A percentile compares a stretch with the other conserved stretches of the same genome.
Evolutionary conservation across 2,329 filamentous ascomycete species (phyloP).

Genomic region (Achaetomium macrosporum): DNA sequence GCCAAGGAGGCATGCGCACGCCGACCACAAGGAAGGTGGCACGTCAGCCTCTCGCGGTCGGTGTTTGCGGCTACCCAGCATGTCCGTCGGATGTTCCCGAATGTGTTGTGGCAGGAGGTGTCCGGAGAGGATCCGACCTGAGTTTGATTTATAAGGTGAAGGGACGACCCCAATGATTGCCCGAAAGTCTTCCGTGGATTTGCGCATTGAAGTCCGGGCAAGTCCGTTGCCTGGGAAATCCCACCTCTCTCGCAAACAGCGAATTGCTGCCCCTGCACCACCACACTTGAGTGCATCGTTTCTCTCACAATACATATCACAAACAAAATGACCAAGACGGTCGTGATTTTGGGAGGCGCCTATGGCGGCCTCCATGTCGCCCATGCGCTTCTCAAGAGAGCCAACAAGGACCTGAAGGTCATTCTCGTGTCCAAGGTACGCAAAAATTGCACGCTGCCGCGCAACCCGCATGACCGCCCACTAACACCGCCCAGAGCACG

Average conservation of each 20-base stretch:
- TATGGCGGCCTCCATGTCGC: conserved; percentile 48
- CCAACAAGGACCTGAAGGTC: conserved; percentile 44
- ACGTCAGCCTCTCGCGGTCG: too few species aligned
- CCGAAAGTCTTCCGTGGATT: too few species aligned
- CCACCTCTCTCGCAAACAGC: too few species aligned
- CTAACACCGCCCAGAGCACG: conserved; percentile 37
- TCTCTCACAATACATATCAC: too few species aligned
- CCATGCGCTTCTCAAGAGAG: conserved; percentile 50
- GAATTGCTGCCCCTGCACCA: too few species aligned
- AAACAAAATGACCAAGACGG: conserved; percentile 42
- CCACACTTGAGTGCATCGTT: too few species aligned
- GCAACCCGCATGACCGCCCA: not conserved
- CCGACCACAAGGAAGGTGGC: not conserved
- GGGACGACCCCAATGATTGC: not conserved
- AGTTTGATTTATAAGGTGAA: not conserved
- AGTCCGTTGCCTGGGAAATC: too few species aligned
- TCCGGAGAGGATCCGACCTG: not conserved
- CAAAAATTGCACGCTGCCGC: not conserved
- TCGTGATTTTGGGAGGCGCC: conserved; percentile 50
- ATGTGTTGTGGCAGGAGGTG: not conserved
- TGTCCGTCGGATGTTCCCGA: too few species aligned
- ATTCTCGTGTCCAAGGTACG: conserved; percentile 51
- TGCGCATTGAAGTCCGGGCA: too few species aligned
- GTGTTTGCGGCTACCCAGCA: too few species aligned
- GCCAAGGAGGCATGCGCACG: not conserved